A percentile compares a stretch with the other conserved stretches of the same genome.
Evolutionary conservation across 2,329 filamentous ascomycete species (phyloP).

Genomic region (Nemania sp.): DNA sequence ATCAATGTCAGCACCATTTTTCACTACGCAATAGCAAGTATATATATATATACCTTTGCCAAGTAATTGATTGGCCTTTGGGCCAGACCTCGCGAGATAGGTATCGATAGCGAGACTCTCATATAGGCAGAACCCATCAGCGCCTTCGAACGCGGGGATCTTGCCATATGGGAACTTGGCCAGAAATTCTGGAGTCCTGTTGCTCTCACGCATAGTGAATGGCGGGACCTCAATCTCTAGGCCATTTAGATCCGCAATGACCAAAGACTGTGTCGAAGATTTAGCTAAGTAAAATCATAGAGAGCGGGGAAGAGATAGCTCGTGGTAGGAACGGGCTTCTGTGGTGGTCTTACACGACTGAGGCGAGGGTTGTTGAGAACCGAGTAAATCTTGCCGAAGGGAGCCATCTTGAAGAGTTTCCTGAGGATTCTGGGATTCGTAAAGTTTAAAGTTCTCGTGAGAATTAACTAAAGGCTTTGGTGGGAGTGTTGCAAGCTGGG

Average conservation of each 20-base stretch:
- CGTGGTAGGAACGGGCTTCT: background rate
- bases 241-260: conserved; percentile 45
- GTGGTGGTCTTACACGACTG: conserved; percentile 39
- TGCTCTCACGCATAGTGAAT: conserved; percentile 48
- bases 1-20: background rate
- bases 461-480: background rate
- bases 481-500: conserved; percentile 10
- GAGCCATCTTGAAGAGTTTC: conserved; percentile 40
- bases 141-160: conserved; percentile 51
- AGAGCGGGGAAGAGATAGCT: background rate
- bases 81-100: conserved; percentile 51
- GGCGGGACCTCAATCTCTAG: conserved; percentile 41
- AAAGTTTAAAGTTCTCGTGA: background rate
- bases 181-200: conserved; percentile 49
- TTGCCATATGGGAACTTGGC: conserved; percentile 57
- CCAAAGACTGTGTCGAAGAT: conserved; percentile 35
- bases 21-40: background rate
- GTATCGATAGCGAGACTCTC: conserved; percentile 53
- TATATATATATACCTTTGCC: conserved; percentile 38
- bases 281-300: conserved; percentile 12
- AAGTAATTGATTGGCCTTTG: conserved; percentile 48
- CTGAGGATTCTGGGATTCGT: background rate
- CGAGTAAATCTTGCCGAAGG: conserved; percentile 45
- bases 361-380: conserved; percentile 45
- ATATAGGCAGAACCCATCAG: conserved; percentile 50